These are phyloP conservation scores for Margaritispora aquatica DNA, from an alignment of 495 filamentous ascomycete genomes.

Conservation along the genomic window DNA sequence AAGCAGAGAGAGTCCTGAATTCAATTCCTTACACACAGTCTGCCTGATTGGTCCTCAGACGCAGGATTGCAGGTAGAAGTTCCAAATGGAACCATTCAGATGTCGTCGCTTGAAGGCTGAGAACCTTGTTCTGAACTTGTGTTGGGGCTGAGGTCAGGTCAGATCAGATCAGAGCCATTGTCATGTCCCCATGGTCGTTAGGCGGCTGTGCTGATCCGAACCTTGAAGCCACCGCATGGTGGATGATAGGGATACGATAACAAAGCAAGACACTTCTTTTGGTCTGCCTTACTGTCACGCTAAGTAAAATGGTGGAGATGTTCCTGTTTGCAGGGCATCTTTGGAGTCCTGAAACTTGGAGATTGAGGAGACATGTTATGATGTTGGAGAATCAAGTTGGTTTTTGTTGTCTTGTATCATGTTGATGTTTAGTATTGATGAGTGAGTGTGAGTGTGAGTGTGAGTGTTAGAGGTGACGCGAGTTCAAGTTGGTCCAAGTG, in stretches of 20 bases:
- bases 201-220: constrained; percentile 5
- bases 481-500: not conserved
- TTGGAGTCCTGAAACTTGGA: constrained; percentile 1
- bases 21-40: too few relatives aligned
- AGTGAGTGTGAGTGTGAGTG: too few relatives aligned
- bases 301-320: not conserved
- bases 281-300: not conserved
- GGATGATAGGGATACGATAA: too few relatives aligned
- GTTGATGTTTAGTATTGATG: too few relatives aligned
- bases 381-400: not conserved
- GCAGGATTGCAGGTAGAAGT: constrained; percentile 1
- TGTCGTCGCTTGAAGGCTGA: constrained; percentile 9
- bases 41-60: not conserved
- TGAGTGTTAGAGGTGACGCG: too few relatives aligned
- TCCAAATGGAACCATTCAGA: not conserved
- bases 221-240: too few relatives aligned
- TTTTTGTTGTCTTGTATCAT: not conserved
- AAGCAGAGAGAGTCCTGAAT: not conserved
- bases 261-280: not conserved
- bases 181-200: not conserved
- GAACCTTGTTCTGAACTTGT: constrained; percentile 1
- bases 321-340: not conserved
- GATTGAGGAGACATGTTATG: constrained; percentile 1
- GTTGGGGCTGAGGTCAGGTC: constrained; percentile 13
- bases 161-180: too few relatives aligned